Evolutionary conservation across 2,329 filamentous ascomycete genomes (phyloP).

Genomic region (Ceratocystis lukuohia): DNA sequence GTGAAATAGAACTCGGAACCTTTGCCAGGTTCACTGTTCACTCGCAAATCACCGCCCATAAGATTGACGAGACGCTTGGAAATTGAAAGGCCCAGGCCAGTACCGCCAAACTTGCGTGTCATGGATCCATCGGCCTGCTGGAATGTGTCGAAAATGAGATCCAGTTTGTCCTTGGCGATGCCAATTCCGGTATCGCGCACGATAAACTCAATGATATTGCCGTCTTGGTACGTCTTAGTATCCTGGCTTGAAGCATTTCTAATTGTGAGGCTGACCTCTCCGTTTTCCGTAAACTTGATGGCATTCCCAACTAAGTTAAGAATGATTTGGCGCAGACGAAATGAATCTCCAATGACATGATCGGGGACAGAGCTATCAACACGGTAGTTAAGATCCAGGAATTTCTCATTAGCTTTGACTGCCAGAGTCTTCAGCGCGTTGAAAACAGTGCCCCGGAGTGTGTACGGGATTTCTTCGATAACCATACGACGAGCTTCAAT

Average conservation of each 20-base stretch:
- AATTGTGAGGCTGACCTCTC: conserved; percentile 91
- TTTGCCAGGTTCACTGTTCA: conserved; percentile 79
- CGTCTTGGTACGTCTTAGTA: conserved; percentile 51
- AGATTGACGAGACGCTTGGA: conserved; percentile 89
- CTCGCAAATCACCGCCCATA: conserved; percentile 95
- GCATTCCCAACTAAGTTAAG: conserved; percentile 95
- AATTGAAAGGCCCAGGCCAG: conserved; percentile 84
- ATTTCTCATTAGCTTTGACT: conserved; percentile 95
- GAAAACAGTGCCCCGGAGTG: conserved; percentile 85
- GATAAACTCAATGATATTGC: conserved; percentile 86
- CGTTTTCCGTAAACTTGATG: conserved; percentile 97
- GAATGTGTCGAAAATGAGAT: conserved; percentile 97
- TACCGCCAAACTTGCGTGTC: conserved; percentile 89
- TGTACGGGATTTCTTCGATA: conserved; percentile 95
- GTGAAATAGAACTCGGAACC: conserved; percentile 96
- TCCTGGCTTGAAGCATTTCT: conserved; percentile 33
- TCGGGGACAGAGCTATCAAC: conserved; percentile 90
- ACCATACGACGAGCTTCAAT: conserved; percentile 96
- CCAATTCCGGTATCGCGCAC: conserved; percentile 95
- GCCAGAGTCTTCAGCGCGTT: conserved; percentile 92
- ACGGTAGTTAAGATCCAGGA: conserved; percentile 80
- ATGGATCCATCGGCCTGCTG: conserved; percentile 96
- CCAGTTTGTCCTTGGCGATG: conserved; percentile 87
- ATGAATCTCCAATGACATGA: conserved; percentile 90
- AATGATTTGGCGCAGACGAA: conserved; percentile 91